Percentiles rank a stretch among this genome's conserved stretches.
These are phyloP conservation scores for Ophiosphaerella narmari DNA, from an alignment of 2,329 filamentous ascomycete genomes.

Conservation along the genomic window DNA sequence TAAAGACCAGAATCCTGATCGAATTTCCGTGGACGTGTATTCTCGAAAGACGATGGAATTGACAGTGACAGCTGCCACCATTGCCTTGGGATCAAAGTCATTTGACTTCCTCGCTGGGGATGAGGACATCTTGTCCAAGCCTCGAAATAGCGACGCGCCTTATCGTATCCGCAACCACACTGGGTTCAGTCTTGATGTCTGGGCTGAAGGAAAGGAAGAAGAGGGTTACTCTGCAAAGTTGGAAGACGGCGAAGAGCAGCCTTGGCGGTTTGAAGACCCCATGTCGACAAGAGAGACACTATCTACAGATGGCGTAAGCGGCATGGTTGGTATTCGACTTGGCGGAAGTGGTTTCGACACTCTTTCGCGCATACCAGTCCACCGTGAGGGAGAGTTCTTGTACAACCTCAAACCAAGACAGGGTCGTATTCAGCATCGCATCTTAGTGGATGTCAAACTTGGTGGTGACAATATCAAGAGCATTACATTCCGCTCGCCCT, in stretches of 20 bases:
- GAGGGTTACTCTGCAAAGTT: slow-evolving; percentile 76
- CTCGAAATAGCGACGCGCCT: slow-evolving; percentile 85
- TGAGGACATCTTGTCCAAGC: slow-evolving; percentile 91
- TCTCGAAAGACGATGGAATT: slow-evolving; percentile 92
- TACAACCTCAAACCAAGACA: slow-evolving; percentile 89
- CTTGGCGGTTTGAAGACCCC: slow-evolving; percentile 97
- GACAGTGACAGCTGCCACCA: slow-evolving; percentile 89
- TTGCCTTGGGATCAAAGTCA: slow-evolving; percentile 90
- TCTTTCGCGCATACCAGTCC: slow-evolving; percentile 84
- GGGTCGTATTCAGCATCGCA: slow-evolving; percentile 81
- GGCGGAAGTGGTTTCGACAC: slow-evolving; percentile 94
- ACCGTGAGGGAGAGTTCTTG: slow-evolving; percentile 89
- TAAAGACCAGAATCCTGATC: slow-evolving; percentile 73
- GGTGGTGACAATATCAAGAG: slow-evolving; percentile 98
- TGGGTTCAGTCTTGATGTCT: slow-evolving; percentile 85
- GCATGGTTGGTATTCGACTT: slow-evolving; percentile 79
- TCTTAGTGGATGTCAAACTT: slow-evolving; percentile 88
- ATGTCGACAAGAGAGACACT: slow-evolving; percentile 95
- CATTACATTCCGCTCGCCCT: slow-evolving; percentile 89
- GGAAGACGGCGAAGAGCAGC: slow-evolving; percentile 84
- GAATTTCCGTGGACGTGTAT: slow-evolving; percentile 80
- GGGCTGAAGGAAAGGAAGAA: slow-evolving; percentile 70
- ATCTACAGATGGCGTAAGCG: slow-evolving; percentile 78
- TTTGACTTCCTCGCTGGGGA: slow-evolving; percentile 86
- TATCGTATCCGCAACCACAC: slow-evolving; percentile 96